Evolutionary conservation across 2,329 filamentous ascomycete genomes (phyloP), one percentile per base, ranked within the genome.

Genomic region (Diaporthe longicolla): DNA sequence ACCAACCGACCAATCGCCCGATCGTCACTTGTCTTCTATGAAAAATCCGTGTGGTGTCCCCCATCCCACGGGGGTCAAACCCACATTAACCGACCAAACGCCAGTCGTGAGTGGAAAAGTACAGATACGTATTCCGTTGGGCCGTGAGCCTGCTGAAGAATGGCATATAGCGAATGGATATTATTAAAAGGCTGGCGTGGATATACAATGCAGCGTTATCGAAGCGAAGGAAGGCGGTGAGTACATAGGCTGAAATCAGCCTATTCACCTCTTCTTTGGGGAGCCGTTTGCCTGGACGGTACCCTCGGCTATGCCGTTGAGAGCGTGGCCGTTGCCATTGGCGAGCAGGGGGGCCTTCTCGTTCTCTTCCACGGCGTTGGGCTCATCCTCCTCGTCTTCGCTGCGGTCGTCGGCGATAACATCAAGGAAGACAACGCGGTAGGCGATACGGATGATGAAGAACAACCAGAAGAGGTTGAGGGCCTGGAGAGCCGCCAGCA

Each of bases 381-480:
- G 90, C 9, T 90, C 89, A 43, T 92, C 91, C 61, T 93, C 92
- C 78, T 93, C 90, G 26, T 83, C 86, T 65, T 94, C 93, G 75
- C 92, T 94, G 76, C 93, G 88, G 76, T 95, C 93, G 79, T 95
- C 94, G 68, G 91, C 89, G 45, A 88, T 88, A 26, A 87, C 86
- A 70, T 89, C 88, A 78, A 88, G 89, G 55, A 89, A 86, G 24
- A 93, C 85, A 77, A 94, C 93, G 74, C 93, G 88, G 79, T 92
- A 94, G 61, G 92, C 92, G 77, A 95, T 94, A 77, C 93, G 88
- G 74, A 93, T 81, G 79, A 96, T 95, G 82, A 93, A 91, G 83
- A 92, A 94, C 74, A 95, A 89, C 94, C 94, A 96, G 84, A 95
- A 95, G 13, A 95, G 82, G 81, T 96, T 96, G 70, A 96, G 87